Conservation (phyloP, 2,329 filamentous ascomycete genomes). For the Penicillium vulpinum region DNA sequence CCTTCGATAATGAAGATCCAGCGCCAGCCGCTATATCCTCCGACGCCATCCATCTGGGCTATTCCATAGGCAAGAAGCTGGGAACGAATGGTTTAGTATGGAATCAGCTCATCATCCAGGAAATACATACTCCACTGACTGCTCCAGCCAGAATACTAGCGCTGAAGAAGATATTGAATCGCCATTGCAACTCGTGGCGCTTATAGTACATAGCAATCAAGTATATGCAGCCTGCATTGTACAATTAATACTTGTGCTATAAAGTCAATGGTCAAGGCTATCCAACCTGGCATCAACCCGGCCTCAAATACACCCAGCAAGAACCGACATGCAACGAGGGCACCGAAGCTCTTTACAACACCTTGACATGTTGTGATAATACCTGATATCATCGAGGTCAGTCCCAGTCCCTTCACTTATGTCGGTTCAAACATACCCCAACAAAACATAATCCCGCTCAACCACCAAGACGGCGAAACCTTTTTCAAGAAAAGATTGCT, state of each 20-base stretch:
- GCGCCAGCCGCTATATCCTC: constrained; percentile 44
- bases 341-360: constrained; percentile 41
- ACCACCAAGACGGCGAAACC: constrained; percentile 43
- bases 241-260: neutral
- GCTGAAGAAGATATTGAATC: constrained; percentile 38
- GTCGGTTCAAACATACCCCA: constrained; percentile 35
- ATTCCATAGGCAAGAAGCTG: constrained; percentile 47
- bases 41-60: constrained; percentile 42
- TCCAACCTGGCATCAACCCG: constrained; percentile 40
- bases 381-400: constrained; percentile 25
- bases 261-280: neutral
- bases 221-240: constrained; percentile 32
- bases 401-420: neutral
- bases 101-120: neutral
- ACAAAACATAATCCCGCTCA: constrained; percentile 45
- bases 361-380: constrained; percentile 48
- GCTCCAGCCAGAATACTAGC: constrained; percentile 43
- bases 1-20: constrained; percentile 56
- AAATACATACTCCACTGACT: constrained; percentile 36
- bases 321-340: constrained; percentile 39
- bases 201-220: constrained; percentile 42
- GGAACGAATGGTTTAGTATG: neutral
- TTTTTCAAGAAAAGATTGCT: constrained; percentile 50
- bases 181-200: constrained; percentile 43
- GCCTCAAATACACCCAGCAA: constrained; percentile 41